These are phyloP conservation scores for Tolypocladium ophioglossoides DNA, from an alignment of 2,329 filamentous ascomycete species.

Conservation along the genomic window DNA sequence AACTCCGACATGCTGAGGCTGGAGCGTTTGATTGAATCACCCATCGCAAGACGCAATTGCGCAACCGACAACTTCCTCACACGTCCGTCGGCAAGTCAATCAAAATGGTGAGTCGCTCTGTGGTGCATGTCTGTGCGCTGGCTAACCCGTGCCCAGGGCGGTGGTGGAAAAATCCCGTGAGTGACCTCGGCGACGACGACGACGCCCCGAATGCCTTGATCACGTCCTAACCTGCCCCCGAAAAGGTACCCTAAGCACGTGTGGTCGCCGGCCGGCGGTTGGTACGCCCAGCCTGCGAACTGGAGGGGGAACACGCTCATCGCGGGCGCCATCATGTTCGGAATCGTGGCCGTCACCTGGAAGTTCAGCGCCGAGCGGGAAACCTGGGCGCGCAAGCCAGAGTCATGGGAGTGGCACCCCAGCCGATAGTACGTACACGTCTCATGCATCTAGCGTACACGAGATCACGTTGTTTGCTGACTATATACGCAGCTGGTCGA, in stretches of 20 bases:
- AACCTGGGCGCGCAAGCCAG: slow-evolving; percentile 63
- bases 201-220: slow-evolving; percentile 4
- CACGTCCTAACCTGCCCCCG: not conserved
- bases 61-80: slow-evolving; percentile 11
- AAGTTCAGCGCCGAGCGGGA: slow-evolving; percentile 66
- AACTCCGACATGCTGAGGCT: not conserved
- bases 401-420: slow-evolving; percentile 67
- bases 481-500: slow-evolving; percentile 29
- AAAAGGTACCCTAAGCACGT: slow-evolving; percentile 87
- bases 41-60: slow-evolving; percentile 18
- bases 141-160: slow-evolving; percentile 50
- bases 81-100: slow-evolving; percentile 25
- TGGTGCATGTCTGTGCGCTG: not conserved
- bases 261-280: slow-evolving; percentile 97
- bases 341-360: slow-evolving; percentile 58
- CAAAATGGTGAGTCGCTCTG: slow-evolving; percentile 43
- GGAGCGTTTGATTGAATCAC: not conserved
- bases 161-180: slow-evolving; percentile 59
- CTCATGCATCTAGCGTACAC: not conserved
- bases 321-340: slow-evolving; percentile 56
- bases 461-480: not conserved
- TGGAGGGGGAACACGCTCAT: slow-evolving; percentile 88
- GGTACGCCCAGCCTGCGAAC: slow-evolving; percentile 91
- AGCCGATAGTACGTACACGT: slow-evolving; percentile 62
- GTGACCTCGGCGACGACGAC: slow-evolving; percentile 6